A percentile compares a stretch with the other conserved stretches of the same genome.
Evolutionary conservation across 257 asterid genomes (phyloP).

Genomic region (Solanum pennellii): DNA sequence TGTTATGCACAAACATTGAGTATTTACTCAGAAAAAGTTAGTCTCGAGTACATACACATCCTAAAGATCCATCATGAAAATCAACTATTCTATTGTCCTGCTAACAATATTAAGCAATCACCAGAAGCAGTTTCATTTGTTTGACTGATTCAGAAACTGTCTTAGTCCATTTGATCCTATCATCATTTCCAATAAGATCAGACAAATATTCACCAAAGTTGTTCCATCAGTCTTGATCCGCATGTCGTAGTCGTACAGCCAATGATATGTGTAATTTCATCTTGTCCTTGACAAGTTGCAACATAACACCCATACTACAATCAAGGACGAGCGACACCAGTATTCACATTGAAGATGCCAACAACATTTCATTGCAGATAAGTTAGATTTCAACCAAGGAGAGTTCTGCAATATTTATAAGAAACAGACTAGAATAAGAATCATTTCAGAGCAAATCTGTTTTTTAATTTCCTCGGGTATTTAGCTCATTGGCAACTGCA

Average conservation of each 20-base stretch:
- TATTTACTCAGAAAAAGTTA: neutral
- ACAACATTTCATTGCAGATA: neutral
- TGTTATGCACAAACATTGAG: neutral
- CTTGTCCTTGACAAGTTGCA: neutral
- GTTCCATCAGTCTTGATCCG: neutral
- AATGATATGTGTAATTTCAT: neutral
- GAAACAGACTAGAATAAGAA: neutral
- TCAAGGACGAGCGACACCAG: neutral
- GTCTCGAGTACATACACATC: neutral
- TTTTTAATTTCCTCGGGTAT: neutral
- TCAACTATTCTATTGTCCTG: neutral
- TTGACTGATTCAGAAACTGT: neutral
- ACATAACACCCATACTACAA: neutral
- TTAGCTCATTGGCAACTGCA: neutral
- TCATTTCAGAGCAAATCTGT: neutral
- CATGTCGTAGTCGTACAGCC: neutral
- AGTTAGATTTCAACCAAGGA: neutral
- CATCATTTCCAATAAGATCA: neutral
- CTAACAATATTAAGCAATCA: neutral
- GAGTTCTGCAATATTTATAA: neutral
- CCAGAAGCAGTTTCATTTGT: neutral
- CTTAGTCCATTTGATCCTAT: neutral
- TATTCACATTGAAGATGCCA: neutral
- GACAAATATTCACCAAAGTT: neutral
- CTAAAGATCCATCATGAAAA: neutral